Conservation (phyloP, 176 grass and related monocot species). For the Zoysia pacifica region DNA sequence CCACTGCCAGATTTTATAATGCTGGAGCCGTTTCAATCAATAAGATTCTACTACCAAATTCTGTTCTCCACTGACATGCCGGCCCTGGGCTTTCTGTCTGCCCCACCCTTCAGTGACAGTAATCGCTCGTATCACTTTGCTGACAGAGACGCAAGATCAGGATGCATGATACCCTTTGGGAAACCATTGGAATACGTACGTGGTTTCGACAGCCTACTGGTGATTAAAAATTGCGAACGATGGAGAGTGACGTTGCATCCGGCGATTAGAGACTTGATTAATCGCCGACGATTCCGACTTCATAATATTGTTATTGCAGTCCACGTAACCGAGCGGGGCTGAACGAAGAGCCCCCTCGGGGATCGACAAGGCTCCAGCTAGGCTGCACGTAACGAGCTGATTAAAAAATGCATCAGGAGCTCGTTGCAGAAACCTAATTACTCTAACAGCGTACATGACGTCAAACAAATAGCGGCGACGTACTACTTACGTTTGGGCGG, state of each 20-base stretch:
- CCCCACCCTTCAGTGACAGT: too few species aligned
- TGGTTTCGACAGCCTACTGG: background rate
- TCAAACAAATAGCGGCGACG: background rate
- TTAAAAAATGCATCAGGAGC: conserved; percentile 7
- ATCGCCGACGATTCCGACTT: background rate
- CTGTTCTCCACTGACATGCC: too few species aligned
- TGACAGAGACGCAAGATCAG: background rate
- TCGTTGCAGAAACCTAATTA: background rate
- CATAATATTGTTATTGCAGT: conserved; percentile 8
- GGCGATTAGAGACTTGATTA: conserved; percentile 1
- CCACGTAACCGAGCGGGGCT: conserved; percentile 10
- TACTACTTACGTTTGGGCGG: background rate
- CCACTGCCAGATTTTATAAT: conserved; percentile 15
- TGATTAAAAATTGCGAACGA: background rate
- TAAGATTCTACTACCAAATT: background rate
- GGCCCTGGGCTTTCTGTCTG: too few species aligned
- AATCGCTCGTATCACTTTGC: too few species aligned
- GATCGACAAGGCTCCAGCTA: conserved; percentile 32
- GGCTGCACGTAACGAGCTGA: conserved; percentile 29
- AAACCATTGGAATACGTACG: conserved; percentile 27
- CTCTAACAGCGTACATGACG: conserved; percentile 10
- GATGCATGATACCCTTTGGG: conserved; percentile 26
- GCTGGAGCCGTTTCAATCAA: background rate
- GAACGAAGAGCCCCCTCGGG: background rate
- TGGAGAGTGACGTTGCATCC: background rate